Percentiles rank a stretch among this genome's conserved stretches.
Conservation (phyloP, 108 stramenopile genomes). For the Thalassiosira profunda region DNA sequence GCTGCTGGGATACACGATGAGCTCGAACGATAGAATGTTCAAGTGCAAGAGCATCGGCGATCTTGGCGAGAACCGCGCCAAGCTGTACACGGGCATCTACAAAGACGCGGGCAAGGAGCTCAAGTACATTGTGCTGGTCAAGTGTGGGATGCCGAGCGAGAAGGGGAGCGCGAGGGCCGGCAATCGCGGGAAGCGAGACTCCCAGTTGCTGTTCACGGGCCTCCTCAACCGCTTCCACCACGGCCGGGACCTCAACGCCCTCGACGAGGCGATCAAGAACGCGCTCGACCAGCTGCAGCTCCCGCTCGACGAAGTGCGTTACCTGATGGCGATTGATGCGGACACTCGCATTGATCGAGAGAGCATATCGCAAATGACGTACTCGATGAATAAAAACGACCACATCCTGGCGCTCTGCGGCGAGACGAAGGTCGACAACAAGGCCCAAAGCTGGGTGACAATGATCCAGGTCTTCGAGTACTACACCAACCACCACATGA, state of each 20-base stretch:
- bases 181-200: constrained; percentile 68
- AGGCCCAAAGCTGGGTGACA: constrained; percentile 56
- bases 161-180: constrained; percentile 49
- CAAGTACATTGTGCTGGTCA: constrained; percentile 65
- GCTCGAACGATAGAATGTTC: constrained; percentile 40
- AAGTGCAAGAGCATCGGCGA: constrained; percentile 60
- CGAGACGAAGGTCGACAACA: constrained; percentile 69
- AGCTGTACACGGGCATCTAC: constrained; percentile 52
- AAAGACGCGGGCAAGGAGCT: constrained; percentile 45
- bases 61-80: constrained; percentile 44
- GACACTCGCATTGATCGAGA: constrained; percentile 57
- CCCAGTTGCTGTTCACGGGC: constrained; percentile 57
- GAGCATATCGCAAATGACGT: constrained; percentile 57
- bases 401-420: constrained; percentile 59
- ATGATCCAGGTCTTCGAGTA: constrained; percentile 76
- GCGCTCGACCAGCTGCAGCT: constrained; percentile 51
- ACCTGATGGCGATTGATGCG: constrained; percentile 67
- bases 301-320: constrained; percentile 52
- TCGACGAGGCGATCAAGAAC: constrained; percentile 53
- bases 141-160: constrained; percentile 50
- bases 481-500: constrained; percentile 62
- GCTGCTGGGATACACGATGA: constrained; percentile 50
- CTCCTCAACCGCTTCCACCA: constrained; percentile 62
- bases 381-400: constrained; percentile 56
- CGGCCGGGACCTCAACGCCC: constrained; percentile 44